phyloP scores from a whole-genome alignment of 176 grass and related monocot genomes.

The Eremochloa ophiuroides region DNA sequence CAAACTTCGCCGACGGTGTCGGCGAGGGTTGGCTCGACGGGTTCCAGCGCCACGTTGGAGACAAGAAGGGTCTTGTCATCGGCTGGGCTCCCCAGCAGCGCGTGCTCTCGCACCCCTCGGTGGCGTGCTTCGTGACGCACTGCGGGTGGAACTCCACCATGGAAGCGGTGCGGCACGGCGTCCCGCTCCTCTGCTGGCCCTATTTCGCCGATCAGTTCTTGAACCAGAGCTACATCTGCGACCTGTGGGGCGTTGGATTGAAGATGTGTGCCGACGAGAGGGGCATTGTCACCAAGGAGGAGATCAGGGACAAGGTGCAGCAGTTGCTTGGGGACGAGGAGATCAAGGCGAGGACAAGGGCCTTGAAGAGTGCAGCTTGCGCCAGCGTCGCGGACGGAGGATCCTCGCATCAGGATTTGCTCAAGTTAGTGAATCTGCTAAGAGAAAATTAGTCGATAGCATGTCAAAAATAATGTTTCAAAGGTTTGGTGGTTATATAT shows the following conservation, averaged over 20 bases:
- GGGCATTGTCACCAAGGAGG: conserved; percentile 43
- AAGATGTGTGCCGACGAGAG: conserved; percentile 5
- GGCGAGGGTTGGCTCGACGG: conserved; percentile 20
- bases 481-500: neutral
- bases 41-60: conserved; percentile 1
- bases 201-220: conserved; percentile 54
- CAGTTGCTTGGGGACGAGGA: conserved; percentile 8
- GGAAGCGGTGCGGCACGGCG: conserved; percentile 45
- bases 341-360: conserved; percentile 21
- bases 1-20: conserved; percentile 8
- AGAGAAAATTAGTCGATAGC: conserved; percentile 2
- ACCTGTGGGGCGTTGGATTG: conserved; percentile 44
- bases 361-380: conserved; percentile 26
- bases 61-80: conserved; percentile 31
- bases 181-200: conserved; percentile 62
- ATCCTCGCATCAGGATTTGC: conserved; percentile 25
- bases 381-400: conserved; percentile 29
- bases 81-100: conserved; percentile 48
- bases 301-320: conserved; percentile 31
- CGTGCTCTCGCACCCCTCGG: conserved; percentile 48
- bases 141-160: conserved; percentile 58
- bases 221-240: conserved; percentile 56
- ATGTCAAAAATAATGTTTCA: neutral
- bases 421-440: conserved; percentile 29
- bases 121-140: conserved; percentile 50